phyloP scores from a whole-genome alignment of 352 stramenopile species.

The Globisporangium spinosum region DNA sequence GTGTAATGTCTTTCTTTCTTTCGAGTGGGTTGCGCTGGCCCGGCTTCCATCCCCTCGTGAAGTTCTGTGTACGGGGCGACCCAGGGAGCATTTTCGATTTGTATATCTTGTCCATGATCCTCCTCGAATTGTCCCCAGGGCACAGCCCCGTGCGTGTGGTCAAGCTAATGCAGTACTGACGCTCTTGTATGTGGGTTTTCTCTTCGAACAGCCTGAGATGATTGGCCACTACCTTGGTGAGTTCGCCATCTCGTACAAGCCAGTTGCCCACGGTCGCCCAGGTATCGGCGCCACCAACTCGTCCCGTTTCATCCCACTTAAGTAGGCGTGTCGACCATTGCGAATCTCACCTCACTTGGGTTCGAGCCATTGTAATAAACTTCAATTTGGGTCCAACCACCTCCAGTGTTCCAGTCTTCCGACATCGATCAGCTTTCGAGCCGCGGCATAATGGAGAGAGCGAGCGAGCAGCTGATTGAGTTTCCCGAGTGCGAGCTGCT shows the following conservation, averaged over 20 bases:
- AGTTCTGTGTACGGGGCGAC: conserved; percentile 89
- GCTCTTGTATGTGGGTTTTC: conserved; percentile 13
- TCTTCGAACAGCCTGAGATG: conserved; percentile 92
- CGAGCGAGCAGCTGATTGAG: neutral
- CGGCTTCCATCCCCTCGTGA: conserved; percentile 73
- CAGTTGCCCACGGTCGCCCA: conserved; percentile 97
- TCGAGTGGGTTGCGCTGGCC: conserved; percentile 11
- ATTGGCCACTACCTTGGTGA: conserved; percentile 99
- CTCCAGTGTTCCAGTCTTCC: conserved; percentile 1
- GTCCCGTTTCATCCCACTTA: conserved; percentile 99
- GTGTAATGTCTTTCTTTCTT: neutral
- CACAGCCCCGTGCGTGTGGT: neutral
- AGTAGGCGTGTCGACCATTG: conserved; percentile 65
- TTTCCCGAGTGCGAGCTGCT: neutral
- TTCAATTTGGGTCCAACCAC: conserved; percentile 27
- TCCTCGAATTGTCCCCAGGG: neutral
- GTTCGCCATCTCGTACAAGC: conserved; percentile 99
- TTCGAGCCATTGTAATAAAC: conserved; percentile 86
- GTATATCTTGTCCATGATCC: conserved; percentile 10
- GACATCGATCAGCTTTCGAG: neutral
- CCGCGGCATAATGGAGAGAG: neutral
- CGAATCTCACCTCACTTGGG: conserved; percentile 34
- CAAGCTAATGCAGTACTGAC: conserved; percentile 20
- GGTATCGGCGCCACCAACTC: conserved; percentile 98
- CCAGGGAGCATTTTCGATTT: conserved; percentile 59